Base-by-base conservation (phyloP, 768 basidiomycete genomes). In the Russula olivacea region DNA sequence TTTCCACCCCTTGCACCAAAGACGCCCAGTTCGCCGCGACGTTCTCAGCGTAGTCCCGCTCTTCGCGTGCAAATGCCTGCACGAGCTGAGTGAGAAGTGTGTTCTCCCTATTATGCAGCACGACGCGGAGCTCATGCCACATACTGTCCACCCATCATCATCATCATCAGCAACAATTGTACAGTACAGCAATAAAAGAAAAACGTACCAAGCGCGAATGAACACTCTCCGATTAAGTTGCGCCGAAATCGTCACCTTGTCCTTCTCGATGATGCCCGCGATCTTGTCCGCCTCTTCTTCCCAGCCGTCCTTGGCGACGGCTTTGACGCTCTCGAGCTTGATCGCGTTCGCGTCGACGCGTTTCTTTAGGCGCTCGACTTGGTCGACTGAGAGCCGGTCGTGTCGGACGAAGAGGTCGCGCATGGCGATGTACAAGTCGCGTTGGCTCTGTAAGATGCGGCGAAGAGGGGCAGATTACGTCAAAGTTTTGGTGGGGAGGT, bases 121-220 rank as follows among this genome's bases (percentile, higher is more conserved):
- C 87, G 19, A 93, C 90, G 25, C 91, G 85, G n/a, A 96, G 79
- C 73, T 98, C 94, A 69, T 96, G 91, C 93, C 94, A 98, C 82
- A 97, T 83, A 67, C 94, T 93, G 68, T 58, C n/a, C 5, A 43
- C 52, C 55, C 19, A 48, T 49, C 58, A 45, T 6, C 25, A 21
- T 15, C 14, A 32, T 23, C 38, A 36, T 36, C n/a, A 58, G 30
- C 32, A 19, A 4, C 11, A 28, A 2, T 28, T 28, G 34, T 6
- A 36, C 36, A 36, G 1, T 3, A 11, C 12, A 36, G 36, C 36
- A 36, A 34, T 32, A 11, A 11, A 34, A 2, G 9, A 11, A 0
- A 6, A 12, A 1, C 85, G 70, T 70, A 93, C 91, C 87, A 91
- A 59, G 89, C 88, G 58, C 91, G 86, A 61, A 96, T 88, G 71